Evolutionary conservation across 352 stramenopile genomes (phyloP).

Genomic region (Pythium folliculosum): DNA sequence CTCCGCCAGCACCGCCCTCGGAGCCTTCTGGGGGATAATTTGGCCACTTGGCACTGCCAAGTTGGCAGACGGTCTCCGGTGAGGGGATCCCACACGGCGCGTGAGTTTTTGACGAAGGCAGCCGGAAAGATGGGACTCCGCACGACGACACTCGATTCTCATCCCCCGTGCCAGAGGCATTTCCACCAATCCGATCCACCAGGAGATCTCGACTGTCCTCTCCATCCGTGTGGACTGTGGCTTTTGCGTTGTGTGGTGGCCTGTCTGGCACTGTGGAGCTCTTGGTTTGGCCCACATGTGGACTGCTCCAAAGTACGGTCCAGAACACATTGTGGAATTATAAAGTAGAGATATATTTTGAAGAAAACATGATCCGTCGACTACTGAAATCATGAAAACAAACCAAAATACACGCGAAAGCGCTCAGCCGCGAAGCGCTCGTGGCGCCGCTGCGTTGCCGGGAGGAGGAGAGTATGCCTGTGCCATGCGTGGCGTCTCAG

Average conservation of each 20-base stretch:
- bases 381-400: too few relatives aligned
- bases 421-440: too few relatives aligned
- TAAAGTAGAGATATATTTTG: too few relatives aligned
- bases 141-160: background rate
- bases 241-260: background rate
- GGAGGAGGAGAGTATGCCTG: too few relatives aligned
- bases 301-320: background rate
- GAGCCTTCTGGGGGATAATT: too few relatives aligned
- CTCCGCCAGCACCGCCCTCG: too few relatives aligned
- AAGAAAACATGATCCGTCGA: too few relatives aligned
- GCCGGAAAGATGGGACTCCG: background rate
- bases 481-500: background rate
- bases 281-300: conserved; percentile 2
- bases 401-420: too few relatives aligned
- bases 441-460: too few relatives aligned
- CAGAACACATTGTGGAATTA: too few relatives aligned
- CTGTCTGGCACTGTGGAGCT: background rate
- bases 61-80: too few relatives aligned
- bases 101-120: background rate
- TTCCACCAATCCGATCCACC: background rate
- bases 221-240: background rate
- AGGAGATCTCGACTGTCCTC: background rate
- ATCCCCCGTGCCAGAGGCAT: background rate
- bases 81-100: background rate
- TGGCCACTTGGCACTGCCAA: too few relatives aligned